Base-by-base conservation (phyloP, 441 rosid genomes). In the Adansonia grandidieri region DNA sequence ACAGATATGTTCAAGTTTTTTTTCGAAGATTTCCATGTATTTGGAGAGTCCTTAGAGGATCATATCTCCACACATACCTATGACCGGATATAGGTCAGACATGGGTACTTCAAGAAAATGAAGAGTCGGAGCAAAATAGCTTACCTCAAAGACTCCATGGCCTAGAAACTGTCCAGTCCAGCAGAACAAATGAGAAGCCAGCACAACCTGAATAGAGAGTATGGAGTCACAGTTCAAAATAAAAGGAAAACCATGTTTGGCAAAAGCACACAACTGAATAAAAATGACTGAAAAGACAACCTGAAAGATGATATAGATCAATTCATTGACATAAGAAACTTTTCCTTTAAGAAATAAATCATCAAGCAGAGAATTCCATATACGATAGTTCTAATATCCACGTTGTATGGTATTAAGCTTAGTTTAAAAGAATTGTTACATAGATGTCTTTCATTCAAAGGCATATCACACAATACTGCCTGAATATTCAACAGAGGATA, bases 141-240 rank as follows among this genome's bases (percentile, higher is more conserved):
- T 86, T 60, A 92, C 98, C 97, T 95, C 98, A 42, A 91, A 95
- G 67, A 93, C 72, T 9, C 95, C 96, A 77, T 95, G 98, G 74
- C 98, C 98, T 6, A 95, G 53, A 83, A 90, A 89, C 85, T 93
- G 98, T 56, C 93, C 93, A 0, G 79, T 86, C 98, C 97, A 92
- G 80, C 96, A 92, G 70, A 89, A 22, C 71, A 93, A 57, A 79
- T 95, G 94, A 83, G 93, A 82, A 44, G 71, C 95, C 28, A 91
- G 79, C 60, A 85, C 98, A 79, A 90, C 91, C 98, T 93, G 88
- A 73, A 44, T 73, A 60, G 57, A 56, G 22, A 71, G 63, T 32
- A 32, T 2, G 48, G 40, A 50, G 58, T 47, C 9, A 73, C 15
- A 74, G 60, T 47, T n/a, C 22, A 65, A 7, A 6, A 64, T 40